These are phyloP conservation scores for Cryphonectria parasitica DNA, from an alignment of 2,329 filamentous ascomycete species.

Conservation along the genomic window DNA sequence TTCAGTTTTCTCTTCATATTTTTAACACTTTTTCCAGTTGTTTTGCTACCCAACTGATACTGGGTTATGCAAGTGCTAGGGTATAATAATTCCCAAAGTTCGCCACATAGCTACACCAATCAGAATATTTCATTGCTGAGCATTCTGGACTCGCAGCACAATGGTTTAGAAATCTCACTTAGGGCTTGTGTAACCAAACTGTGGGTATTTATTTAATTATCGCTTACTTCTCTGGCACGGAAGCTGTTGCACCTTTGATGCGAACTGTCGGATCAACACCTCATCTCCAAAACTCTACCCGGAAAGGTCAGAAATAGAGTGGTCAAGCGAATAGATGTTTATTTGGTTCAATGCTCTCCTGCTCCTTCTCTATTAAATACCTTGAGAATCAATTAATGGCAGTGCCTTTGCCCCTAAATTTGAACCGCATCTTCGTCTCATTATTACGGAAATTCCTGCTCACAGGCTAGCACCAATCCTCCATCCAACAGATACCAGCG, in stretches of 20 bases:
- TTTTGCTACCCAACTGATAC: neutral
- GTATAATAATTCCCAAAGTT: too few relatives aligned
- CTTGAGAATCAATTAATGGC: too few relatives aligned
- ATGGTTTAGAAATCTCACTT: too few relatives aligned
- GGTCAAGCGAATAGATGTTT: too few relatives aligned
- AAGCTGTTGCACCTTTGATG: neutral
- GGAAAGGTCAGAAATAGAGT: too few relatives aligned
- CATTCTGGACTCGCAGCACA: neutral
- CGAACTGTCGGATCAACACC: neutral
- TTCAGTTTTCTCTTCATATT: neutral
- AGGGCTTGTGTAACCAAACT: neutral
- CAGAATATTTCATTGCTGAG: neutral
- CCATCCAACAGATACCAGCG: constrained; percentile 44
- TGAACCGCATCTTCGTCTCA: neutral
- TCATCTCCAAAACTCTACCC: neutral
- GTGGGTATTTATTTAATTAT: neutral
- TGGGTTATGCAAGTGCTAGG: too few relatives aligned
- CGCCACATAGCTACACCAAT: neutral
- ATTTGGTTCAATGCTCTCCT: neutral
- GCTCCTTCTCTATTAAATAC: too few relatives aligned
- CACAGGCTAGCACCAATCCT: constrained; percentile 28
- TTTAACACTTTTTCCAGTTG: neutral
- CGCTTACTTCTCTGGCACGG: too few relatives aligned
- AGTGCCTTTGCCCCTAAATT: too few relatives aligned
- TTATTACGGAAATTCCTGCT: neutral